phyloP scores from a whole-genome alignment of 495 filamentous ascomycete genomes.

The Delitschia confertaspora region DNA sequence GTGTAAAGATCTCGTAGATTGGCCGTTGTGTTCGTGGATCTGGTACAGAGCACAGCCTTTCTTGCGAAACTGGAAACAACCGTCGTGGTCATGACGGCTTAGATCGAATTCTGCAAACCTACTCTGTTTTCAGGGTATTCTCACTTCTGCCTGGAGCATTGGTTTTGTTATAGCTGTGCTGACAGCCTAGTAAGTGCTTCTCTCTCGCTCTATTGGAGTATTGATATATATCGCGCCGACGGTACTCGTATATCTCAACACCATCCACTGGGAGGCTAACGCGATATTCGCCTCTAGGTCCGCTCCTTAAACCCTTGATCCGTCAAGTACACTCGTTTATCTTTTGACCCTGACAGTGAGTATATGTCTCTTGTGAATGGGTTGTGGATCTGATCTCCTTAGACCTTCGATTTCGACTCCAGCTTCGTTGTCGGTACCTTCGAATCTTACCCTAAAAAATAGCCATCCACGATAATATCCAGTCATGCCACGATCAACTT shows the following conservation, averaged over 20 bases:
- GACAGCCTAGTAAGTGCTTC: slow-evolving; percentile 26
- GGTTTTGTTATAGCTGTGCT: slow-evolving; percentile 21
- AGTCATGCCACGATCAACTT: slow-evolving; percentile 32
- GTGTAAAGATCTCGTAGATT: slow-evolving; percentile 2
- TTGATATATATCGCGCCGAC: not conserved
- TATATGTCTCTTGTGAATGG: not conserved
- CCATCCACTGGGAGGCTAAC: not conserved
- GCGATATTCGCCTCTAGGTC: slow-evolving; percentile 11
- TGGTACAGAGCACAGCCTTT: slow-evolving; percentile 4
- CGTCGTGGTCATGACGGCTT: slow-evolving; percentile 21
- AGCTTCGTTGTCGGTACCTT: slow-evolving; percentile 12
- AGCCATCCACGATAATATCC: slow-evolving; percentile 15
- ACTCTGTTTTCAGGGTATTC: not conserved
- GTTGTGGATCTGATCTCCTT: slow-evolving; percentile 11
- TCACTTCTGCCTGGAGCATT: slow-evolving; percentile 18
- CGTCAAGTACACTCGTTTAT: slow-evolving; percentile 37
- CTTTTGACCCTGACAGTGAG: slow-evolving; percentile 27
- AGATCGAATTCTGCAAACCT: slow-evolving; percentile 4
- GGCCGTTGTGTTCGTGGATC: not conserved
- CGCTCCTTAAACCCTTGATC: slow-evolving; percentile 24
- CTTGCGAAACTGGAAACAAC: slow-evolving; percentile 5
- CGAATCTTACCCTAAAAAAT: slow-evolving; percentile 7
- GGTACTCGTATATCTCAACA: not conserved
- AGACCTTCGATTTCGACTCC: slow-evolving; percentile 10
- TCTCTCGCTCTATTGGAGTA: not conserved